Evolutionary conservation across 768 basidiomycete species (phyloP), one percentile per base, ranked within the genome.

Genomic region (Lactarius sp.): DNA sequence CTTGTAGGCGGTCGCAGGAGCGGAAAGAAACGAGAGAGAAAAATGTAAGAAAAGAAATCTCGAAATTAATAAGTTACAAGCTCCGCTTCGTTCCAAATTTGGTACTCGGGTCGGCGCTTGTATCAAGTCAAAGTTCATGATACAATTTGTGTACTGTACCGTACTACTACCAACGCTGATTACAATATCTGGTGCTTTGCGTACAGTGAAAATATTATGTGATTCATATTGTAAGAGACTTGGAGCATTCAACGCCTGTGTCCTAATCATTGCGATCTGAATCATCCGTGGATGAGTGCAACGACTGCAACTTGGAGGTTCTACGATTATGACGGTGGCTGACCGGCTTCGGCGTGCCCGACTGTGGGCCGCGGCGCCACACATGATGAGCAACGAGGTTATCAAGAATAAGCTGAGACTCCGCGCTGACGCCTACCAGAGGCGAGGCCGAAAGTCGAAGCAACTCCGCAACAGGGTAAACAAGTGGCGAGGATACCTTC

Each of bases 381-480:
- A 67, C 62, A 44, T 68, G 51, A 52, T 64, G 65, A n/a, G 65
- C 61, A 18, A 67, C 59, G 6, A 60, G 65, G 37, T 68, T 62
- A 46, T 68, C 59, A n/a, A 68, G 55, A 13, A 55, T 22, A 6
- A 46, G 42, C 12, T 56, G 62, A 14, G 66, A 56, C 41, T 54
- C 49, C 13, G 27, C 42, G 56, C 46, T 67, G 14, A 68, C 44
- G 20, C 66, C 68, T 4, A 67, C 66, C 13, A 61, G 68, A 14
- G 68, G 68, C 9, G 68, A 68, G 4, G 42, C 42, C 8, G 66
- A 63, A 44, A 67, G 66, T 47, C 51, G 56, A 42, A 68, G 62
- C 16, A 68, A 59, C 22, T 67, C 65, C 12, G 52, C 13, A 18
- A 34, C 8, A 16, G 55, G 33, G 50, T 68, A 68, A 20, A 68